Evolutionary conservation across 139 green algal genomes (phyloP).

Genomic region (Coelastrella sp.): DNA sequence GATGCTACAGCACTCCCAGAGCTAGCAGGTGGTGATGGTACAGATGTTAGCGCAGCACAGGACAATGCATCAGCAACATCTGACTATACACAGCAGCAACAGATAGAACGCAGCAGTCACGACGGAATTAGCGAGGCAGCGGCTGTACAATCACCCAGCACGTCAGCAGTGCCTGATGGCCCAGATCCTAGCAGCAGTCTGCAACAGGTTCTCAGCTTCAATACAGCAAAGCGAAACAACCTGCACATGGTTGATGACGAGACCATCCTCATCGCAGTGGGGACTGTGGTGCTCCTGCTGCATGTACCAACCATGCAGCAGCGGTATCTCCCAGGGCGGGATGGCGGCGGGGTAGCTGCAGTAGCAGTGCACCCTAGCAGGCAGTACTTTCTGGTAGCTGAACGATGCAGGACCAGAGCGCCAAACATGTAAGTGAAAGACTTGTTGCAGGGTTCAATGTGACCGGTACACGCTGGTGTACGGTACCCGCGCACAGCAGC

Average conservation of each 20-base stretch:
- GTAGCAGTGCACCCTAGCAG: conserved; percentile 78
- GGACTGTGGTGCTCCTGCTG: conserved; percentile 68
- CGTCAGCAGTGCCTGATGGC: neutral
- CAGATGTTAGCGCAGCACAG: too few species aligned
- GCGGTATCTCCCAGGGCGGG: conserved; percentile 60
- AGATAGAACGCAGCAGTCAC: too few species aligned
- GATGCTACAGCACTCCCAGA: too few species aligned
- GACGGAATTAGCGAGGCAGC: too few species aligned
- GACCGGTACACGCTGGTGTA: neutral
- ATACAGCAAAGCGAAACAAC: conserved; percentile 72
- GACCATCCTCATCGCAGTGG: conserved; percentile 63
- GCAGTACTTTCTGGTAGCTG: conserved; percentile 78
- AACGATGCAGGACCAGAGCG: conserved; percentile 63
- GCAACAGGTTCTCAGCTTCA: conserved; percentile 54
- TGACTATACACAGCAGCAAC: too few species aligned
- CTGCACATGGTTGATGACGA: conserved; percentile 67
- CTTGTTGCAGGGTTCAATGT: neutral
- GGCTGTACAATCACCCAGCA: too few species aligned
- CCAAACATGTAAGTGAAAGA: conserved; percentile 66
- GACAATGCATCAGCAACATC: too few species aligned
- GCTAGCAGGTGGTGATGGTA: too few species aligned
- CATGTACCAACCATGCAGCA: conserved; percentile 55
- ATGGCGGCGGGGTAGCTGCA: conserved; percentile 77
- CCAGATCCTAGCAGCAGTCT: neutral
- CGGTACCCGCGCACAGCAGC: neutral